Base-by-base conservation (phyloP, 2,329 filamentous ascomycete genomes). In the Fusarium nodosum region DNA sequence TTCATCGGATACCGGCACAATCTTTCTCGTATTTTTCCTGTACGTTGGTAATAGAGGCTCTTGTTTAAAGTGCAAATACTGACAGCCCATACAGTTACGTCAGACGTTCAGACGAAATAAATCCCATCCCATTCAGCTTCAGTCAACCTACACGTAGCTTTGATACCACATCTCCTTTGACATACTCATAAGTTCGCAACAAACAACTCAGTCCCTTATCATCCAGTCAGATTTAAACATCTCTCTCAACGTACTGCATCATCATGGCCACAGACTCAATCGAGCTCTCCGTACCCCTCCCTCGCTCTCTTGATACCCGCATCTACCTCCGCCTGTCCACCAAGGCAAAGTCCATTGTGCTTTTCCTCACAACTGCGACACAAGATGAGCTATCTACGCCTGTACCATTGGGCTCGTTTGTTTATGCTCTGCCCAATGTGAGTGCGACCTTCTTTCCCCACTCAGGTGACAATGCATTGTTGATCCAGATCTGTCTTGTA, bases 361-460 rank as follows among this genome's bases (percentile, higher is more conserved):
- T 91, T n/a, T 88, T 88, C 74, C 79, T 91, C 46, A 88, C 88
- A 1, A 90, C 89, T 0, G 83, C 85, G 5, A 77, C 84, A 28
- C 82, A 82, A 57, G 87, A 87, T 54, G 85, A 88, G 42, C 77
- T 79, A n/a, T 81, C 81, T 15, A 76, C 79, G 11, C 77, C 84
- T 10, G 82, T 86, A 41, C 82, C 86, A 51, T 86, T 98, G 80
- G 95, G 96, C 5, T 97, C 93, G 51, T 95, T 98, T 76, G 93
- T 98, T 46, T 98, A 97, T 77, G 93, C 94, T 4, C 88, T 99
- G 78, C 95, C 96, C 18, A 92, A 97, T 81, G 96, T 97, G 82
- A 74, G 82, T 78, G 16, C 51, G 16, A 63, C 38, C 30, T 33
- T 42, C 39, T 61, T 58, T 7, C 42, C 28, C 57, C n/a, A 13